phyloP scores from a whole-genome alignment of 2,329 filamentous ascomycete genomes.

The Colletotrichum tropicale region DNA sequence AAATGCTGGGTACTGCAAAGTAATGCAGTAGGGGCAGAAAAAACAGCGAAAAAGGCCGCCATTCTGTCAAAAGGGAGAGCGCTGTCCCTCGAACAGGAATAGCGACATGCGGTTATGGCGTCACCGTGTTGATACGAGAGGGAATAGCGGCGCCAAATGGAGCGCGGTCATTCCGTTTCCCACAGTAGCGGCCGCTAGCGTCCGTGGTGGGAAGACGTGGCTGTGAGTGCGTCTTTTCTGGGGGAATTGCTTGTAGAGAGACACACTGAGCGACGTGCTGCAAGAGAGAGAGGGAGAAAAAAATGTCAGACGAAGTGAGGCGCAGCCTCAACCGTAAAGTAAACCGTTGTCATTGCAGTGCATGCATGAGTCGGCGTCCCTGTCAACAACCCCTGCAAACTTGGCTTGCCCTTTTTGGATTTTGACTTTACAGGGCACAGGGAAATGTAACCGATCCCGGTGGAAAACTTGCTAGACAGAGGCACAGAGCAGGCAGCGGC shows the following conservation, averaged over 20 bases:
- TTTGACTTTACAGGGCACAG: constrained; percentile 14
- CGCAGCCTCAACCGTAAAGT: constrained; percentile 13
- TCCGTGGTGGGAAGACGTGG: constrained; percentile 14
- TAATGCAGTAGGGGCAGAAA: not conserved
- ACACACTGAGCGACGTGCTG: not conserved
- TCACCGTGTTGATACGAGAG: constrained; percentile 20
- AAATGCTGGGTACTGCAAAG: not conserved
- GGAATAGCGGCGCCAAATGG: constrained; percentile 17
- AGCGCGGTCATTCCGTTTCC: constrained; percentile 21
- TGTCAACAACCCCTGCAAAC: constrained; percentile 12
- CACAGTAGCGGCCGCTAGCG: constrained; percentile 20
- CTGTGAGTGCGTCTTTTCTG: constrained; percentile 9
- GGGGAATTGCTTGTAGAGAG: constrained; percentile 10
- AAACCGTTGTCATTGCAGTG: constrained; percentile 16
- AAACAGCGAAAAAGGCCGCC: not conserved
- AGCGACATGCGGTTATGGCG: constrained; percentile 20
- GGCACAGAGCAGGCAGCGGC: not conserved
- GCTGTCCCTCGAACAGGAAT: constrained; percentile 8
- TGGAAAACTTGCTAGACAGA: not conserved
- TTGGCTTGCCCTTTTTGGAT: constrained; percentile 16
- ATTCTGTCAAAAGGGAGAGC: not conserved
- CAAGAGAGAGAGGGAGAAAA: not conserved
- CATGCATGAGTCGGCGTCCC: constrained; percentile 18
- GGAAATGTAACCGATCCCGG: not conserved
- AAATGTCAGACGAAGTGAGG: constrained; percentile 17